These are phyloP conservation scores for Calcarisporium arbuscula DNA, from an alignment of 2,329 filamentous ascomycete genomes.

Conservation along the genomic window DNA sequence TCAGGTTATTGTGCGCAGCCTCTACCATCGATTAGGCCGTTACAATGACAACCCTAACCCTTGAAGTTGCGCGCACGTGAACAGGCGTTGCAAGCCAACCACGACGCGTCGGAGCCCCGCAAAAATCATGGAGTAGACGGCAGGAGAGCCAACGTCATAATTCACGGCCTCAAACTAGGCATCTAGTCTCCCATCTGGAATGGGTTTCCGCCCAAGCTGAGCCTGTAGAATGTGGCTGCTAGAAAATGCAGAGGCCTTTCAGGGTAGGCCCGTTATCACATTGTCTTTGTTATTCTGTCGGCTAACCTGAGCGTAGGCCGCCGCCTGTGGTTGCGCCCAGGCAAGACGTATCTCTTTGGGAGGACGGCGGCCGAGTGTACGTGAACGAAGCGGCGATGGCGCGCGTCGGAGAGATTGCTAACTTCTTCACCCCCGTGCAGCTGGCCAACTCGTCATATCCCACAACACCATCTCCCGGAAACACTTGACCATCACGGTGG, in stretches of 20 bases:
- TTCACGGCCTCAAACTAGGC: background rate
- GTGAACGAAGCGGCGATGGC: too few species aligned
- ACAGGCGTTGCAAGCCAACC: constrained; percentile 10
- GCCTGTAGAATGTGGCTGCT: constrained; percentile 55
- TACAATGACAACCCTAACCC: too few species aligned
- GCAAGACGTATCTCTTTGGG: constrained; percentile 79
- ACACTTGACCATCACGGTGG: constrained; percentile 74
- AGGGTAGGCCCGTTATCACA: constrained; percentile 23
- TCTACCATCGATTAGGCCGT: too few species aligned
- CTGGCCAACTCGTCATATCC: constrained; percentile 62
- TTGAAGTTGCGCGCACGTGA: constrained; percentile 15
- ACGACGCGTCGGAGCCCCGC: constrained; percentile 10
- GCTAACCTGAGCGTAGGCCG: constrained; percentile 22
- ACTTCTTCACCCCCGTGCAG: constrained; percentile 31
- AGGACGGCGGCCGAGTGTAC: constrained; percentile 63
- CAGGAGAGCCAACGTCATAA: constrained; percentile 8
- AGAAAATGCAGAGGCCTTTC: constrained; percentile 50
- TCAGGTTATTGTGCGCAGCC: too few species aligned
- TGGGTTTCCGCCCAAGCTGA: too few species aligned
- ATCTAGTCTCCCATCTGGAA: background rate
- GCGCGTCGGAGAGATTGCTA: too few species aligned
- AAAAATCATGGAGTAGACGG: constrained; percentile 7
- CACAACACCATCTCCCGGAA: constrained; percentile 83
- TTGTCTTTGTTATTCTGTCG: background rate
- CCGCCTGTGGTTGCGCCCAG: constrained; percentile 77